Base-by-base conservation (phyloP, 2,329 filamentous ascomycete species). In the Paecilomyces variotii region DNA sequence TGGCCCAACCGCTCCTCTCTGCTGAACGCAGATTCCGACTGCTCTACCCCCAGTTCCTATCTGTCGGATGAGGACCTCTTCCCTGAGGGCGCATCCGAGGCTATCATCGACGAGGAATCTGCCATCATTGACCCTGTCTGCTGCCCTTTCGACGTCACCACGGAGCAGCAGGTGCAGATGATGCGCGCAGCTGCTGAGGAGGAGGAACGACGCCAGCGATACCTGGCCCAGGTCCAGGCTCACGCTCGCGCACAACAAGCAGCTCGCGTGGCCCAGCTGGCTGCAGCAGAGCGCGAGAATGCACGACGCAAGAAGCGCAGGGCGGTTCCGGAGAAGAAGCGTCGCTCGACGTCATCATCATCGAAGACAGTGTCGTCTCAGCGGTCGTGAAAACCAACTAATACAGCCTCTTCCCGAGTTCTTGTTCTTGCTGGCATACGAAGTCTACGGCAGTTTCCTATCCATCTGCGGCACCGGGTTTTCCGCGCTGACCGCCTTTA, bases 51-150 rank as follows among this genome's bases (percentile, higher is more conserved):
- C 54, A 74, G 69, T 60, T 72, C 75, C 53, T 76, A 74, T 56
- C 71, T 77, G 28, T 76, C 75, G 11, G 75, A 77, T 53, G 75
- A 77, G 59, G 75, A 77, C 53, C 69, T 77, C 39, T 72, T 72
- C 60, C 69, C 69, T 57, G 68, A 68, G 57, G 67, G 68, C n/a
- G 63, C 68, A 11, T 61, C 71, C 1, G 69, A 70, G 28, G 56
- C 60, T 4, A 63, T 61, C 3, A 60, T 71, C 24, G 68, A 69
- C 54, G 69, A 72, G 24, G 70, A 73, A 52, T 66, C 65, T 1
- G 61, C 64, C 3, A 61, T 60, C 11, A 54, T 66, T 27, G 63
- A 68, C 27, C 63, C 67, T 4, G 61, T 62, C 27, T 63, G 65
- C 57, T 60, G 64, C 11, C 59, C 60, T 10, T 62, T 57, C 57